phyloP scores from a whole-genome alignment of 768 basidiomycete genomes.

The Russula foetens region DNA sequence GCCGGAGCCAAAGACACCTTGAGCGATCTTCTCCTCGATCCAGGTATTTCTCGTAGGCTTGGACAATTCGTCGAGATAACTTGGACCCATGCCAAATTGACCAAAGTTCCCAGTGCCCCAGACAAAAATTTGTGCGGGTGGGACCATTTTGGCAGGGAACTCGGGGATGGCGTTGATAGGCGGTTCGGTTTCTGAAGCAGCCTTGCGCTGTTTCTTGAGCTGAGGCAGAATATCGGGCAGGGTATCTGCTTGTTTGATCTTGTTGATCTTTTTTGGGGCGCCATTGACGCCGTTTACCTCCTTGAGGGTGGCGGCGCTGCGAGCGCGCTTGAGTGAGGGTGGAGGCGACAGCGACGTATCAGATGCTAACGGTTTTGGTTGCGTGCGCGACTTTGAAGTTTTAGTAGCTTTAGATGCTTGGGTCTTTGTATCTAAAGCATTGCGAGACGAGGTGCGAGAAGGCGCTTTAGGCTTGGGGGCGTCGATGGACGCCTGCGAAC shows the following conservation, averaged over 20 bases:
- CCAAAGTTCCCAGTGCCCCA: constrained; percentile 95
- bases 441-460: constrained; percentile 14
- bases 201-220: background rate
- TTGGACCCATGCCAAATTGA: constrained; percentile 87
- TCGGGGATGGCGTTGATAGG: constrained; percentile 52
- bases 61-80: constrained; percentile 57
- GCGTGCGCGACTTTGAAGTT: background rate
- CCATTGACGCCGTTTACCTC: constrained; percentile 11
- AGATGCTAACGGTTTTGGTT: constrained; percentile 7
- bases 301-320: constrained; percentile 10
- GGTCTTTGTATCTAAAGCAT: background rate
- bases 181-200: constrained; percentile 6
- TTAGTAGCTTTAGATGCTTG: background rate
- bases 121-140: constrained; percentile 66
- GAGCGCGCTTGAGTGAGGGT: constrained; percentile 14
- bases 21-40: constrained; percentile 67
- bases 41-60: constrained; percentile 72
- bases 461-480: constrained; percentile 8
- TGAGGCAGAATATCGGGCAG: background rate
- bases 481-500: constrained; percentile 12
- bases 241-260: background rate
- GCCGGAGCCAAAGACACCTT: constrained; percentile 59
- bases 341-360: constrained; percentile 15
- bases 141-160: constrained; percentile 47
- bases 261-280: constrained; percentile 1